phyloP scores from a whole-genome alignment of 1,284 basidiomycete genomes.

The Tetrapyrgos nigripes region DNA sequence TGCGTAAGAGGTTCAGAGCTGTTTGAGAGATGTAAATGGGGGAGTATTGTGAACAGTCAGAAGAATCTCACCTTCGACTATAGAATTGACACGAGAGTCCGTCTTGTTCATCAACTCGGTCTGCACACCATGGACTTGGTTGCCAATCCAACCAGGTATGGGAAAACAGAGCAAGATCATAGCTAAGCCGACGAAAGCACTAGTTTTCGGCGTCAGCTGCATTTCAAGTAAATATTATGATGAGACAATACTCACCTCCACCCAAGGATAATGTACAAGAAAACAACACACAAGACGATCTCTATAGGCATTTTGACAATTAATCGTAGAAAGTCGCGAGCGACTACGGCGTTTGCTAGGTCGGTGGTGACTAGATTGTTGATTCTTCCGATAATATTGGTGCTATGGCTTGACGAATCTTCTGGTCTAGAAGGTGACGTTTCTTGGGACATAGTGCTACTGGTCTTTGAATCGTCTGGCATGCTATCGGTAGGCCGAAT shows the following conservation, averaged over 20 bases:
- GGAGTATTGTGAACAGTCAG: constrained; percentile 8
- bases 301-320: constrained; percentile 36
- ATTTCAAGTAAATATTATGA: neutral
- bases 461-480: constrained; percentile 31
- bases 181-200: constrained; percentile 57
- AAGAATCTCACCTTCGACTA: constrained; percentile 52
- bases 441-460: neutral
- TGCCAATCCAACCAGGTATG: constrained; percentile 51
- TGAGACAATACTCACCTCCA: constrained; percentile 27
- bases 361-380: constrained; percentile 46
- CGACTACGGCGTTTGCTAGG: constrained; percentile 28
- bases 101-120: constrained; percentile 32
- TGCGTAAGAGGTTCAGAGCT: constrained; percentile 55
- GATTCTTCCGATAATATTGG: constrained; percentile 50
- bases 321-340: constrained; percentile 29
- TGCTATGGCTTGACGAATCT: constrained; percentile 8
- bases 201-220: constrained; percentile 15
- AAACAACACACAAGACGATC: constrained; percentile 37
- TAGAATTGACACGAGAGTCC: constrained; percentile 56
- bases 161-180: constrained; percentile 62
- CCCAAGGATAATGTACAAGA: constrained; percentile 41
- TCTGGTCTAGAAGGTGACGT: constrained; percentile 10
- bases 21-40: constrained; percentile 8
- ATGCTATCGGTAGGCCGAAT: constrained; percentile 67
- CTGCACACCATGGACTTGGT: constrained; percentile 40